Evolutionary conservation across 1,284 basidiomycete genomes (phyloP), one percentile per base, ranked within the genome.

Genomic region (Serendipita sp.): DNA sequence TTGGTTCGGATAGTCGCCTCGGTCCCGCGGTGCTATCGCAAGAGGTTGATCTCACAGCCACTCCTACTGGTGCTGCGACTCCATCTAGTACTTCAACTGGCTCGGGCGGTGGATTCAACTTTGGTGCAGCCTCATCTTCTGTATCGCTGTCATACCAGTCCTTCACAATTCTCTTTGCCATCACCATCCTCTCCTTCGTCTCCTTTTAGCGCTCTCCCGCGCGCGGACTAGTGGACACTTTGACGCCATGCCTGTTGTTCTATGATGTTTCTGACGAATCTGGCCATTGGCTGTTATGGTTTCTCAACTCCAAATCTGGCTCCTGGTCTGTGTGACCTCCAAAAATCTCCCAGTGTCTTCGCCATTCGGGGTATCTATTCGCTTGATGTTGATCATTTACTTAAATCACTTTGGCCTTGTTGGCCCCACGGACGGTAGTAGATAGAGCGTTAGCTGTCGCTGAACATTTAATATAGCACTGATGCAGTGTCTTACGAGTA

Each of bases 1-100:
- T 61, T 60, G 62, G 63, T 42, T 65, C 65, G 3, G 42, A 32
- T 17, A 32, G 60, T 13, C 49, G 61, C 38, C 60, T 66, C 17
- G 53, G 62, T 2, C 38, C 34, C 13, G 62, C 63, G 13, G 63
- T 64, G 29, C 53, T 58, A 8, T 26, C 26, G 10, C 53, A 58
- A 58, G 15, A 26, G n/a, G 53, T 58, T 10, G 53, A 58, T 35
- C 4, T 35, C 8, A 35, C 26, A 8, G 53, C 53, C 10, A 5
- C 34, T 26, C 53, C 53, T 4, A 58, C 22, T 35, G 53, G 53
- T 58, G 53, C 29, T n/a, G 26, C 53, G 5, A 35, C 22, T 10
- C 29, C 53, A 22, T 58, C 53, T 26, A 32, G 17, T 17, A 49
- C 47, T 22, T 22, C 47, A 8, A 49, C 47, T 30, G 47, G 17